Percentiles rank a stretch among this genome's conserved stretches.
Conservation (phyloP, 129 eudicot genomes). For the Artemisia annua region DNA sequence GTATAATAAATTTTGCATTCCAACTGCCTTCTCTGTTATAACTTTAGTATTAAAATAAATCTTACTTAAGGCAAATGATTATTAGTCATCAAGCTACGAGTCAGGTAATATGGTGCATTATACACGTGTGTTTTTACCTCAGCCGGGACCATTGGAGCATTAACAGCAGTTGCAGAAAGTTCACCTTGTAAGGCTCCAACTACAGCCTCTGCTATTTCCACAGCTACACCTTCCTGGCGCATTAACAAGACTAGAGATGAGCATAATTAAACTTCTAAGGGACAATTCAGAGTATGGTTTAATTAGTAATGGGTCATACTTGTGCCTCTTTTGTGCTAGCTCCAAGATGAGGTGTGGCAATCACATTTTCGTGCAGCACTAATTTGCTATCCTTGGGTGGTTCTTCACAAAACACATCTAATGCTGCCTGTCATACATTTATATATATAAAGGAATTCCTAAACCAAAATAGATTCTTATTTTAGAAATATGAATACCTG, state of each 20-base stretch:
- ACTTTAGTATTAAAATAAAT: no score
- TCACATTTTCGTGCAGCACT: not conserved
- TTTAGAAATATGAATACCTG: no score
- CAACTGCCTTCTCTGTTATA: no score
- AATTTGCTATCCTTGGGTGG: not conserved
- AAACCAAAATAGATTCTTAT: no score
- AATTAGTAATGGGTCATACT: not conserved
- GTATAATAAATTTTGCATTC: no score
- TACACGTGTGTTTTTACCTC: not conserved
- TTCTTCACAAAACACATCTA: not conserved
- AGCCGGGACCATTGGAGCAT: conserved; percentile 1
- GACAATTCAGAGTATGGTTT: no score
- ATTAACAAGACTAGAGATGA: not conserved
- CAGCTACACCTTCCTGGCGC: not conserved
- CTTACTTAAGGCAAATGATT: not conserved
- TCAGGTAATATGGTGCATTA: no score
- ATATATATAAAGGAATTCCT: no score
- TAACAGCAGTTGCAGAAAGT: not conserved
- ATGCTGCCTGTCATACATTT: conserved; percentile 1
- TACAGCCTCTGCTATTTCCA: not conserved
- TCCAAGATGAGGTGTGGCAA: not conserved
- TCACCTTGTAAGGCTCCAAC: not conserved
- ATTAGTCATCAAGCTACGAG: not conserved
- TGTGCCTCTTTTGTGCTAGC: not conserved
- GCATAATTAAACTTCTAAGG: no score